These are phyloP conservation scores for Colletotrichum sublineola DNA, from an alignment of 2,329 filamentous ascomycete species.

Conservation along the genomic window DNA sequence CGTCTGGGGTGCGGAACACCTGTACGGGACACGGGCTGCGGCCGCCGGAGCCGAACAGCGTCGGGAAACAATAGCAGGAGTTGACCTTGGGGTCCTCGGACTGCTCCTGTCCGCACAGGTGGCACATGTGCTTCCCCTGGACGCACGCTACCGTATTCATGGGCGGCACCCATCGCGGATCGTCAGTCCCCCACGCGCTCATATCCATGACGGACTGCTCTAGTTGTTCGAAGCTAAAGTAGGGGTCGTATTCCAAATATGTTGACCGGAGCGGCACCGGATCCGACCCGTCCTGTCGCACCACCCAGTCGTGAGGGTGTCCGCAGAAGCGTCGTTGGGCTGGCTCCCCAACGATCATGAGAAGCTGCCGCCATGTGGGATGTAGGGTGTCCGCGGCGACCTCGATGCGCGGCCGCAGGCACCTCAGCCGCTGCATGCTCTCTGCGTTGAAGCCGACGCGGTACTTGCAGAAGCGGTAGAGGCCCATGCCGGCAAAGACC, in stretches of 20 bases:
- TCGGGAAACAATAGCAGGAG: constrained; percentile 66
- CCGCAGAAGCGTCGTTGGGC: constrained; percentile 57
- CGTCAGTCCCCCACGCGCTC: constrained; percentile 61
- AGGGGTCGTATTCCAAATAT: constrained; percentile 60
- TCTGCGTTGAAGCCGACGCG: constrained; percentile 65
- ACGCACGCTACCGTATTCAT: constrained; percentile 46
- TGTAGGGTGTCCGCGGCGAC: constrained; percentile 66
- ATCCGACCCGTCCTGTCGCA: constrained; percentile 55
- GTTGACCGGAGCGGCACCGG: constrained; percentile 60
- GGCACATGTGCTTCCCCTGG: constrained; percentile 50
- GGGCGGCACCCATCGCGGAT: constrained; percentile 60
- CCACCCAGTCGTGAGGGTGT: constrained; percentile 66
- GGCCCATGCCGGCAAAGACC: constrained; percentile 69
- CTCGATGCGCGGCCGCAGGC: constrained; percentile 62
- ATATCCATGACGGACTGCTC: constrained; percentile 64
- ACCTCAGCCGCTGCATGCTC: constrained; percentile 61
- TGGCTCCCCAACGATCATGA: constrained; percentile 60
- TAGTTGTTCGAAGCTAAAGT: constrained; percentile 62
- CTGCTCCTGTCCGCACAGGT: constrained; percentile 61
- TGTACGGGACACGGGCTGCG: constrained; percentile 58
- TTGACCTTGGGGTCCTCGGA: constrained; percentile 63
- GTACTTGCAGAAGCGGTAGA: constrained; percentile 73
- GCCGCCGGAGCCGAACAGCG: constrained; percentile 58
- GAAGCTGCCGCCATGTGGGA: constrained; percentile 65
- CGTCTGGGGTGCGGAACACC: constrained; percentile 64